phyloP scores from a whole-genome alignment of 352 stramenopile species.

The Phytophthora pistaciae region DNA sequence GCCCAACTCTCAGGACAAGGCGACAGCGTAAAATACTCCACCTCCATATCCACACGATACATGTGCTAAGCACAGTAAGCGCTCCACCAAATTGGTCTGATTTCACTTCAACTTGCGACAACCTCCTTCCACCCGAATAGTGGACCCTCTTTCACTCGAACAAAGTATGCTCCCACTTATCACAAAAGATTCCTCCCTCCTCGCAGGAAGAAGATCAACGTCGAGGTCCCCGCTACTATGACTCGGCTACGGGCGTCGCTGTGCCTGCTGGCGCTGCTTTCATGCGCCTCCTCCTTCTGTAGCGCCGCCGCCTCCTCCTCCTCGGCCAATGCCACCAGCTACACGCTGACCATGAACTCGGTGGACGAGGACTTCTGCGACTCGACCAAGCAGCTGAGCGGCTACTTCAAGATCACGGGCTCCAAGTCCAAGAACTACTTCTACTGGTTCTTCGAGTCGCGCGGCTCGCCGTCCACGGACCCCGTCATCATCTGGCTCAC shows the following conservation, averaged over 20 bases:
- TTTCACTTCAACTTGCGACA: conserved; percentile 11
- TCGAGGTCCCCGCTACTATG: background rate
- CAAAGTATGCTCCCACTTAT: background rate
- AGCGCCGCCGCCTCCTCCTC: conserved; percentile 6
- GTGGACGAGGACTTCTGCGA: conserved; percentile 78
- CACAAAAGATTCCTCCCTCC: conserved; percentile 4
- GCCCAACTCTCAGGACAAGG: too few relatives aligned
- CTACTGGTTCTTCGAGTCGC: conserved; percentile 97
- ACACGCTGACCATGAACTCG: conserved; percentile 59
- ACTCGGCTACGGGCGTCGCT: background rate
- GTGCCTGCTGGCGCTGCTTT: conserved; percentile 3
- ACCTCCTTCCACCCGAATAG: background rate
- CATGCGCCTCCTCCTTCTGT: conserved; percentile 12
- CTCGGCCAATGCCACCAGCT: conserved; percentile 38
- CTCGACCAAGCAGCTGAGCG: conserved; percentile 79
- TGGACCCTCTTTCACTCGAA: background rate
- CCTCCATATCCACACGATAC: too few relatives aligned
- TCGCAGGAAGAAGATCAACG: background rate
- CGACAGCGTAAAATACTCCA: too few relatives aligned
- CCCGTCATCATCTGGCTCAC: conserved; percentile 98
- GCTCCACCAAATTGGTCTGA: too few relatives aligned
- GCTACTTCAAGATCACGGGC: conserved; percentile 87
- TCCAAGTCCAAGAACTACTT: conserved; percentile 96
- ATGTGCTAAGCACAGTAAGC: too few relatives aligned
- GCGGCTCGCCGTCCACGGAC: conserved; percentile 79